phyloP scores from a whole-genome alignment of 106 monocot species.

The Allium cepa region DNA sequence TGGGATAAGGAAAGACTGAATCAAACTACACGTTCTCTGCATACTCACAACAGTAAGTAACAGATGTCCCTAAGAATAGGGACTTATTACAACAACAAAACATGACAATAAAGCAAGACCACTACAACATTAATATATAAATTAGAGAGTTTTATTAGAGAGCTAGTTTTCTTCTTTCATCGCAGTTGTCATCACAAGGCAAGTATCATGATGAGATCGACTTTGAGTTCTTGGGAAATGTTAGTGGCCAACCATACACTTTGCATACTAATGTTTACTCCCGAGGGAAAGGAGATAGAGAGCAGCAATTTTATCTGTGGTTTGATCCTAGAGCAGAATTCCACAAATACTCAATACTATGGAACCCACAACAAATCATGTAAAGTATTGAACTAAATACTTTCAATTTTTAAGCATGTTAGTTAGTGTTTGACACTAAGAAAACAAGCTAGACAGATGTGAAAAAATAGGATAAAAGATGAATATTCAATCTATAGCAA shows the following conservation, averaged over 20 bases:
- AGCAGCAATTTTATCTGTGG: slow-evolving; percentile 49
- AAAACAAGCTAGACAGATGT: not conserved
- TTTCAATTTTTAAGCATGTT: not conserved
- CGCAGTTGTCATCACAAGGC: slow-evolving; percentile 14
- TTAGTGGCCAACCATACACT: slow-evolving; percentile 32
- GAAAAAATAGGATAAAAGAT: not conserved
- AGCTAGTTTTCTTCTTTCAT: not conserved
- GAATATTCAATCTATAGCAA: not conserved
- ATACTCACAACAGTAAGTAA: too few relatives aligned
- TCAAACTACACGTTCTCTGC: too few relatives aligned
- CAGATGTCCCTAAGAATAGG: too few relatives aligned
- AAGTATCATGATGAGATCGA: slow-evolving; percentile 38
- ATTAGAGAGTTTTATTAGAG: too few relatives aligned
- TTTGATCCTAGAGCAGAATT: slow-evolving; percentile 6
- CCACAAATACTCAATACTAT: not conserved
- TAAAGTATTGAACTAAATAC: slow-evolving; percentile 28
- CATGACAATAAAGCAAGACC: too few relatives aligned
- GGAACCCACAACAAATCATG: not conserved
- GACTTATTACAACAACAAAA: too few relatives aligned
- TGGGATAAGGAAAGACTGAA: too few relatives aligned
- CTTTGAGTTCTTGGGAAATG: slow-evolving; percentile 41
- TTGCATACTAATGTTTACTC: slow-evolving; percentile 40
- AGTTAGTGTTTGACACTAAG: not conserved
- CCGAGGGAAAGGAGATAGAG: slow-evolving; percentile 41
- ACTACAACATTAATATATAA: too few relatives aligned